Base-by-base conservation (phyloP, 257 asterid genomes). In the Scutellaria galericulata region DNA sequence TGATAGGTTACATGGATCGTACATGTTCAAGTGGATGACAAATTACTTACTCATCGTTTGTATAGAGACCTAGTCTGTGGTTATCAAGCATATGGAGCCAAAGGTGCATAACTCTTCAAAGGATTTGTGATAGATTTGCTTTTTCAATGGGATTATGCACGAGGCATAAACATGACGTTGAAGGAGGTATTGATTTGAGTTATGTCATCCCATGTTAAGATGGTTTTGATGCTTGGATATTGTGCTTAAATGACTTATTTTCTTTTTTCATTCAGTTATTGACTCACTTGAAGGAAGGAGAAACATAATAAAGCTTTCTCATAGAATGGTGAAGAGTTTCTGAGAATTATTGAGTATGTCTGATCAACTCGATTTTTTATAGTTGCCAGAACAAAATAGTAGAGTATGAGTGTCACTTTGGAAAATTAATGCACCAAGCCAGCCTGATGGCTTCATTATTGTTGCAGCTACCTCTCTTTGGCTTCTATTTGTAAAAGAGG, bases 1-100 rank as follows among this genome's bases (percentile, higher is more conserved):
- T 66, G 7, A 13, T 64, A 92, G 98, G 86, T 92, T 52, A 85
- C 92, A 64, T 92, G 98, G 98, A 63, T 92, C 5, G 98, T 90
- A 56, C 96, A 90, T 70, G 89, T 90, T 64, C 90, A 92, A 83
- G 93, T 90, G 67, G 91, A 88, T 13, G 97, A 87, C 64, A 87
- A 83, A 73, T 56, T 59, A 8, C 62, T 69, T 47, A 87, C 84
- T 56, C 86, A 86, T 75, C 86, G 83, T 57, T 61, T 90, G 42
- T 90, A 81, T 64, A 81, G 87, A 79, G 93, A 88, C 55, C 46
- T 92, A 24, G 78, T 90, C 9, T 68, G 77, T 44, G 71, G 75
- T 60, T 75, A 79, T 59, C 88, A 82, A 75, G 90, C 96, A 9
- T 92, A 82, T 35, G 96, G 98, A 74, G 97, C 97, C 52, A 87